Evolutionary conservation across 2,329 filamentous ascomycete species (phyloP), one percentile per base, ranked within the genome.

Genomic region (Pseudopithomyces maydicus): DNA sequence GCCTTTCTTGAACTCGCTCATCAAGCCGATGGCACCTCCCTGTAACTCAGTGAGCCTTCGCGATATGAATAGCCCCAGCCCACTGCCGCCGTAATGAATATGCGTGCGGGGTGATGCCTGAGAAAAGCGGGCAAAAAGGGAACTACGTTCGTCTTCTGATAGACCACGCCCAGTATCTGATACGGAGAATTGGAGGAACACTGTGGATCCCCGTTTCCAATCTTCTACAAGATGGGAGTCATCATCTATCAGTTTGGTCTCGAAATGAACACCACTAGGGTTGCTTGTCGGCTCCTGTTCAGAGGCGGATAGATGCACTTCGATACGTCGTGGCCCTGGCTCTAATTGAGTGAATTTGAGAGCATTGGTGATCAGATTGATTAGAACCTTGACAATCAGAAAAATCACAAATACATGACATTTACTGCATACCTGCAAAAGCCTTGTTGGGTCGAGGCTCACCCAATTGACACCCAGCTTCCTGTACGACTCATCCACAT

Each of bases 311-410:
- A 80, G 48, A 20, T 61, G 74, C 3, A 81, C 71, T 0, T 61
- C 70, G 45, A 80, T 76, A 15, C 67, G 63, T 1, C 77, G 73
- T 8, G 46, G 45, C 15, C 36, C 68, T 0, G 69, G 47, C n/a
- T 72, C 67, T 23, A 75, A 66, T 12, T 74, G 70, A 0, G 77
- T 80, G 61, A 80, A 80, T 44, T 80, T 80, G 65, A 80, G 78
- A 2, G 76, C 74, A 46, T 79, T 79, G 7, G 78, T 80, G 17
- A 80, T 63, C 0, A 80, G 67, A 14, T 74, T 73, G 57, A 70
- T 63, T 2, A 73, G 48, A 0, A 56, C 36, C 54, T 56, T 6
- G 3, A 17, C 19, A 14, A 26, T 55, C 29, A 55, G 45, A 44
- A n/a, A 23, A 17, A 39, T 15, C 8, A 6, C 19, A n/a, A 33